Conservation (phyloP, 345 rosid genomes). For the Toxicodendron radicans region DNA sequence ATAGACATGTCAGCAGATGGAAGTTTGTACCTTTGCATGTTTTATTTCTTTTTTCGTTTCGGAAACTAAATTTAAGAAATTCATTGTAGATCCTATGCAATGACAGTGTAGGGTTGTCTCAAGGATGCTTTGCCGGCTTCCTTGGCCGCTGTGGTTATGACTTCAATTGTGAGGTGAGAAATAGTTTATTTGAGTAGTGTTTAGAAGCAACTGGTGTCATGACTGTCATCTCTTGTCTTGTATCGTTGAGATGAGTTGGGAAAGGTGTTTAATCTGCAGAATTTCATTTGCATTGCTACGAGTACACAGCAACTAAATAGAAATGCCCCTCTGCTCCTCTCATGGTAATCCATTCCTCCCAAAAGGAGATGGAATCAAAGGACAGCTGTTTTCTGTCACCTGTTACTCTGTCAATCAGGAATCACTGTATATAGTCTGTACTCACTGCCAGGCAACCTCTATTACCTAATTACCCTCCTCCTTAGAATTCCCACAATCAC, state of each 20-base stretch:
- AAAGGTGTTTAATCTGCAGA: no score
- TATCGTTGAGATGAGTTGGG: no score
- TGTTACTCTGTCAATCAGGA: not conserved
- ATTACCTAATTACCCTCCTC: not conserved
- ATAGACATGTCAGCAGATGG: not conserved
- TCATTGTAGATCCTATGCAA: not conserved
- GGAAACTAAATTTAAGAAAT: not conserved
- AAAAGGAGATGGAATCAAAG: no score
- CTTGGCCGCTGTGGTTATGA: not conserved
- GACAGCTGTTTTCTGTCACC: no score
- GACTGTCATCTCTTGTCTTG: no score
- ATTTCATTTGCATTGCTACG: no score
- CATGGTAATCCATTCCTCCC: no score
- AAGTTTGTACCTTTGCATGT: not conserved
- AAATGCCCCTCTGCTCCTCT: no score
- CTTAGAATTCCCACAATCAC: not conserved
- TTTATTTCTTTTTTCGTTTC: not conserved
- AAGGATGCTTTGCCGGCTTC: not conserved
- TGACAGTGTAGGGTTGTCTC: not conserved
- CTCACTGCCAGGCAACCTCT: conserved; percentile 1
- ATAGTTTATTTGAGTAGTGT: not conserved
- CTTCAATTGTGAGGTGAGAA: conserved; percentile 8
- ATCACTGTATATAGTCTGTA: not conserved
- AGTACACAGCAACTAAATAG: no score
- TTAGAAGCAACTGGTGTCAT: not conserved